Base-by-base conservation (phyloP, 352 stramenopile species). In the Pythium folliculosum region DNA sequence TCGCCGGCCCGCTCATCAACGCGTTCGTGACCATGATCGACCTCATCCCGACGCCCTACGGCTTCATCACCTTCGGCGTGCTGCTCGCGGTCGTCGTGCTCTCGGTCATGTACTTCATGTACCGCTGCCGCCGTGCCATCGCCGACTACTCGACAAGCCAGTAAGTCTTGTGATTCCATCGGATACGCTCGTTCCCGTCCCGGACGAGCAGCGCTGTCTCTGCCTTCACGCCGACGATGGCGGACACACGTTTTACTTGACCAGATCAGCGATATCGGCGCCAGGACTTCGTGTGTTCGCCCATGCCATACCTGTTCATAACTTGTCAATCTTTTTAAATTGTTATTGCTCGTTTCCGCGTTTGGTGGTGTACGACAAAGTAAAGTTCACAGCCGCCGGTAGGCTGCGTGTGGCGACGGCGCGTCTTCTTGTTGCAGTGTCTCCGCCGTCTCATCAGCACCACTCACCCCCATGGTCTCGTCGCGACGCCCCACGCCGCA, bases 1-100 rank as follows among this genome's bases (percentile, higher is more conserved):
- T 93, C 50, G 78, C 81, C 3, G 87, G 82, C 10, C 87, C 87
- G 50, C 68, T 93, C 30, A 73, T 95, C 62, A 91, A 92, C 67
- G 75, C 87, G 9, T 77, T 88, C 22, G 58, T 91, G 61, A 87
- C 72, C 53, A 67, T 92, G 19, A 76, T 92, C 57, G 78, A 89
- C 64, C 71, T 92, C 53, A 59, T 90, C 25, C 85, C 83, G 5
- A 63, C 78, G 43, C 83, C 85, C 12, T 80, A 80, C 35, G 83
- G 83, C 8, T 82, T 84, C 59, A 75, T 91, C 60, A 55, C 81
- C 23, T 89, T 94, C 55, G 81, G 78, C 62, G 10, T 81, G 12
- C 32, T 81, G 5, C 21, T 92, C 25, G 66, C 45, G 9, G 19
- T 82, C 10, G 48, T 91, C 23, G 56, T 87, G 38, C 53, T 61